Conservation (phyloP, 106 monocot genomes). For the Acorus gramineus region DNA sequence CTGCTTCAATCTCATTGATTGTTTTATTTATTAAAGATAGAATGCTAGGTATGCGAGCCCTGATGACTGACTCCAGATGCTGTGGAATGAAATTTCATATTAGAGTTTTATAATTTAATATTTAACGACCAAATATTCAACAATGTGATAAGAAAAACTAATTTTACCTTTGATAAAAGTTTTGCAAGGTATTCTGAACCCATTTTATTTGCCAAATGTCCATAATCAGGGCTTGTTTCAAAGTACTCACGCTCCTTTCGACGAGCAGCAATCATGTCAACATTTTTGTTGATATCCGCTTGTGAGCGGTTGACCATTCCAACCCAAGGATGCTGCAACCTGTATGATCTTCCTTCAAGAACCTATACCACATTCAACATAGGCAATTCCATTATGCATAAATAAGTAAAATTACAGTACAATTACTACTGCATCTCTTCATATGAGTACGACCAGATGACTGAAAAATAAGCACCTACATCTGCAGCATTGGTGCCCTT, state of each 20-base stretch:
- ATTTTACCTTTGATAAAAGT: conserved; percentile 70
- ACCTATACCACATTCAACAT: conserved; percentile 22
- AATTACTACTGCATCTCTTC: no score
- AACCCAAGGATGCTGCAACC: conserved; percentile 96
- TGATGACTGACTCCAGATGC: conserved; percentile 92
- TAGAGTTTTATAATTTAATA: neutral
- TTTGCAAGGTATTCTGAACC: conserved; percentile 97
- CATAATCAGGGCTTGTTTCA: conserved; percentile 84
- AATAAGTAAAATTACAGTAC: no score
- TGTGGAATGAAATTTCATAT: conserved; percentile 11
- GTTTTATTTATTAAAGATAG: conserved; percentile 93
- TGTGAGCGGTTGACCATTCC: conserved; percentile 98
- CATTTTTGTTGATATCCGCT: conserved; percentile 97
- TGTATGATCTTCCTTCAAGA: conserved; percentile 88
- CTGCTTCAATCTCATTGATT: conserved; percentile 80
- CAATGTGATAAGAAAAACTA: neutral
- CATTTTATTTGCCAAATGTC: conserved; percentile 91
- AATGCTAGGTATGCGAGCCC: conserved; percentile 84
- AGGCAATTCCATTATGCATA: no score
- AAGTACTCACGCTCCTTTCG: conserved; percentile 94
- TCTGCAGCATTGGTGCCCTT: conserved; percentile 97
- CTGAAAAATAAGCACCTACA: conserved; percentile 28
- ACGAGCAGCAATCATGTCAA: conserved; percentile 91
- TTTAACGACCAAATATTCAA: neutral
- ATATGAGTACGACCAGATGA: neutral